These are phyloP conservation scores for Pleurotus pulmonarius DNA, from an alignment of 768 basidiomycete genomes.

Conservation along the genomic window DNA sequence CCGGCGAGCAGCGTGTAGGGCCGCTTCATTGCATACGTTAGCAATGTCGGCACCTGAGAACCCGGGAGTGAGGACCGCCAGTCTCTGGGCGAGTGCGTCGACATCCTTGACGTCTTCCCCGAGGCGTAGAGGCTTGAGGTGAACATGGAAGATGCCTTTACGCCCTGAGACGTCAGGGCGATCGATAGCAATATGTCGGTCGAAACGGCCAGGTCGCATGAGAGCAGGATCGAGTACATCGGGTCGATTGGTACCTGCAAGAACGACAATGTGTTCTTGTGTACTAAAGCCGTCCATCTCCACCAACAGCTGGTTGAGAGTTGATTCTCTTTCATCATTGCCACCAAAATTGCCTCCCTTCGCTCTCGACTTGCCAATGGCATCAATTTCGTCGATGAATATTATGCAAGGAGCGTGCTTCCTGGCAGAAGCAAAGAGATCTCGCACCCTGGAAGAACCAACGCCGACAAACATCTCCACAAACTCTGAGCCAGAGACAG, in stretches of 20 bases:
- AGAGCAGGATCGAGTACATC: slow-evolving; percentile 95
- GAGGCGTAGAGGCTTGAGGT: slow-evolving; percentile 81
- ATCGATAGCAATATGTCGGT: slow-evolving; percentile 94
- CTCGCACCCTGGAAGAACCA: slow-evolving; percentile 93
- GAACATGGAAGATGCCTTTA: slow-evolving; percentile 91
- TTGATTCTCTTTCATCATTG: slow-evolving; percentile 97
- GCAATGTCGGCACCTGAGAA: slow-evolving; percentile 99
- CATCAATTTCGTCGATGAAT: slow-evolving; percentile 99
- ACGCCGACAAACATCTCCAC: slow-evolving; percentile 99
- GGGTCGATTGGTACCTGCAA: slow-evolving; percentile 95
- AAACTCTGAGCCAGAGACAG: slow-evolving; percentile 98
- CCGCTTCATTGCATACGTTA: slow-evolving; percentile 98
- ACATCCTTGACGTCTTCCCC: slow-evolving; percentile 45
- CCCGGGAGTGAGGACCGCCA: slow-evolving; percentile 94
- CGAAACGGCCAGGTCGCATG: slow-evolving; percentile 96
- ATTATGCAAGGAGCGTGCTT: slow-evolving; percentile 98
- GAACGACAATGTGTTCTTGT: slow-evolving; percentile 93
- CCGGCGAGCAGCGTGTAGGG: slow-evolving; percentile 88
- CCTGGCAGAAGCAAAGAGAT: slow-evolving; percentile 95
- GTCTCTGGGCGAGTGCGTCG: slow-evolving; percentile 76
- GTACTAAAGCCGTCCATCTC: slow-evolving; percentile 99
- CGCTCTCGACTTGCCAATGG: slow-evolving; percentile 92
- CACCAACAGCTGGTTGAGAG: slow-evolving; percentile 94
- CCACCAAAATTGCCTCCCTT: slow-evolving; percentile 74
- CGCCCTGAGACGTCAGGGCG: slow-evolving; percentile 92